Percentiles rank a stretch among this genome's conserved stretches.
Conservation (phyloP, 2,329 filamentous ascomycete genomes). For the Ophiocordyceps sinensis region DNA sequence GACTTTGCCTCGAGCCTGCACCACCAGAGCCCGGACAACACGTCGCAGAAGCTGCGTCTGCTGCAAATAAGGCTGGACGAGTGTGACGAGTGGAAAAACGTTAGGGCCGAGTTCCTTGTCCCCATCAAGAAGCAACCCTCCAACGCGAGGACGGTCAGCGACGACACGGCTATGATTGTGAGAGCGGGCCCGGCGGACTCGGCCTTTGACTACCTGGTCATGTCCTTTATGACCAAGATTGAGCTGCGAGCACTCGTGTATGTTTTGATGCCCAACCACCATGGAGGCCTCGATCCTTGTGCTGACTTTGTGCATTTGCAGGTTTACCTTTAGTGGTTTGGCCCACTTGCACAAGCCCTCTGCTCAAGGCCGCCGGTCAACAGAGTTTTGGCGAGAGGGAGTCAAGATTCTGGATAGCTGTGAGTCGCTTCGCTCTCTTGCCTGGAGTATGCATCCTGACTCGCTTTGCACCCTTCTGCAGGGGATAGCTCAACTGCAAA, state of each 20-base stretch:
- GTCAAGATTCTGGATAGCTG: constrained; percentile 33
- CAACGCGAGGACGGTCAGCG: constrained; percentile 35
- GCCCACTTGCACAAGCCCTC: constrained; percentile 25
- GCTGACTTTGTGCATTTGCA: constrained; percentile 12
- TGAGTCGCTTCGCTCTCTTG: constrained; percentile 9
- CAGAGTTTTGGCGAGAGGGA: constrained; percentile 27
- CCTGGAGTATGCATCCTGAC: neutral
- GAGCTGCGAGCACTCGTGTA: constrained; percentile 43
- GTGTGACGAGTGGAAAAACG: constrained; percentile 32
- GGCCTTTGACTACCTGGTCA: constrained; percentile 38
- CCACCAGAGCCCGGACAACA: constrained; percentile 41
- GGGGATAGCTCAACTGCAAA: constrained; percentile 21
- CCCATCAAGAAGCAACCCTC: constrained; percentile 38
- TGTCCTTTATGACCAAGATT: constrained; percentile 46
- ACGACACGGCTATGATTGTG: constrained; percentile 41
- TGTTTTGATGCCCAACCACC: constrained; percentile 10
- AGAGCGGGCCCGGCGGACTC: constrained; percentile 28
- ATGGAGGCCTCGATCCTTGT: neutral
- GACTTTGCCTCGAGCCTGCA: constrained; percentile 58
- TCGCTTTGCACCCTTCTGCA: constrained; percentile 3
- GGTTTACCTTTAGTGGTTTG: constrained; percentile 41
- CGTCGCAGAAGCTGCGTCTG: constrained; percentile 42
- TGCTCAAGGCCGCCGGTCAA: constrained; percentile 16
- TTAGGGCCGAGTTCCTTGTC: constrained; percentile 34
- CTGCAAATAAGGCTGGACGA: constrained; percentile 50